Percentiles rank a stretch among this genome's conserved stretches.
phyloP scores from a whole-genome alignment of 2,329 filamentous ascomycete genomes.

The Coniochaeta sp. region DNA sequence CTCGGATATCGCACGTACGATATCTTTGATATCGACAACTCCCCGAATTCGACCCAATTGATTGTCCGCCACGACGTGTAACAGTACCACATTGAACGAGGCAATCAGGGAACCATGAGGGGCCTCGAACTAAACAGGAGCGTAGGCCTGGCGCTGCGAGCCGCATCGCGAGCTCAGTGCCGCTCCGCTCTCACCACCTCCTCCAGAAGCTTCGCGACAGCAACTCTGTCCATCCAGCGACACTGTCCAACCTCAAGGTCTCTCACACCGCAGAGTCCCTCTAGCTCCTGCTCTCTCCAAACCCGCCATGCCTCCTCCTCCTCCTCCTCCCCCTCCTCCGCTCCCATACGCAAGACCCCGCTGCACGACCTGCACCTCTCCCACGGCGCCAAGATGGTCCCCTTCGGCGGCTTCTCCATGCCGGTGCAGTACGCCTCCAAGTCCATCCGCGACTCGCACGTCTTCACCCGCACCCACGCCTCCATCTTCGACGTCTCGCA shows the following conservation, averaged over 20 bases:
- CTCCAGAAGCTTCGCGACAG: not conserved
- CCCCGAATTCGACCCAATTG: not conserved
- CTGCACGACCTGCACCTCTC: constrained; percentile 40
- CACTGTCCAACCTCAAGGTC: not conserved
- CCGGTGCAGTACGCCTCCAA: constrained; percentile 79
- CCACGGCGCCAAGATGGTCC: constrained; percentile 86
- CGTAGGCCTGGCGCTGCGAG: not conserved
- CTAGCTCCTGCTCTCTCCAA: constrained; percentile 2
- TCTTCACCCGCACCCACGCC: constrained; percentile 79
- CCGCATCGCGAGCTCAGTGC: not conserved
- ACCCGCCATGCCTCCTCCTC: constrained; percentile 14
- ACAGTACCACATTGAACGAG: not conserved
- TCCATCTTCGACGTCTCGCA: constrained; percentile 95
- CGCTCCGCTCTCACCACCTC: not conserved
- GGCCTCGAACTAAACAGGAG: not conserved
- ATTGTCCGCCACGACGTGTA: not conserved
- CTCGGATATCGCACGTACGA: not conserved
- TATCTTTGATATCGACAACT: not conserved
- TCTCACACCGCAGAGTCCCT: not conserved
- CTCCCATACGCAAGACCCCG: constrained; percentile 21
- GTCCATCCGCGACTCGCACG: constrained; percentile 76
- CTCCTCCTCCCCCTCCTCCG: constrained; percentile 11
- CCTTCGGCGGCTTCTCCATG: constrained; percentile 92
- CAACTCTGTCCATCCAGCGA: not conserved
- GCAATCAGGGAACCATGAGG: not conserved